These are phyloP conservation scores for Spergularia azorica DNA, from an alignment of 179 eudicot genomes.

Conservation along the genomic window DNA sequence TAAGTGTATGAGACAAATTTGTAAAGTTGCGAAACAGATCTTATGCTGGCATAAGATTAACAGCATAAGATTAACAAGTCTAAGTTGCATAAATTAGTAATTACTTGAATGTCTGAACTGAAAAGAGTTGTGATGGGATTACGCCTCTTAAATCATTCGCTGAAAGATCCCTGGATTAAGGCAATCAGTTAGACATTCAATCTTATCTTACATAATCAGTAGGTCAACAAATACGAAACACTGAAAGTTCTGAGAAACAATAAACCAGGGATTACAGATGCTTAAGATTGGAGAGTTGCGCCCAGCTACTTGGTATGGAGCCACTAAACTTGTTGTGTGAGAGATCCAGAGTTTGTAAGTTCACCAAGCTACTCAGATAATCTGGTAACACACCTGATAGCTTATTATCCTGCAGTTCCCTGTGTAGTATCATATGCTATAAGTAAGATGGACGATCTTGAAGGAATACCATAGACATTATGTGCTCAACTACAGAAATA, in stretches of 20 bases:
- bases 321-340: constrained; percentile 68
- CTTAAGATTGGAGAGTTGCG: constrained; percentile 64
- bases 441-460: constrained; percentile 4
- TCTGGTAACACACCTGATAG: constrained; percentile 76
- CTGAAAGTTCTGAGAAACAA: constrained; percentile 10
- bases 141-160: constrained; percentile 65
- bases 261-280: constrained; percentile 56
- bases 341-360: constrained; percentile 68
- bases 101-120: constrained; percentile 76
- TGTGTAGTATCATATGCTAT: constrained; percentile 31
- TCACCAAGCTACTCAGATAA: constrained; percentile 57
- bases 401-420: constrained; percentile 83
- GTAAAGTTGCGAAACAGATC: not conserved
- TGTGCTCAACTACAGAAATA: no score
- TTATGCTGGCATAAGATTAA: not conserved
- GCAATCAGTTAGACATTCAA: constrained; percentile 1
- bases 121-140: constrained; percentile 59
- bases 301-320: constrained; percentile 76
- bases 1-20: constrained; percentile 1
- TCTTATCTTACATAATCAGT: not conserved
- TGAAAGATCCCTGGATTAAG: constrained; percentile 74
- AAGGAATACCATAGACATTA: no score
- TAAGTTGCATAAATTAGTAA: constrained; percentile 24
- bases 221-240: not conserved
- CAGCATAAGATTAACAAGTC: not conserved